phyloP scores from a whole-genome alignment of 179 eudicot species.

The Silene coronaria region DNA sequence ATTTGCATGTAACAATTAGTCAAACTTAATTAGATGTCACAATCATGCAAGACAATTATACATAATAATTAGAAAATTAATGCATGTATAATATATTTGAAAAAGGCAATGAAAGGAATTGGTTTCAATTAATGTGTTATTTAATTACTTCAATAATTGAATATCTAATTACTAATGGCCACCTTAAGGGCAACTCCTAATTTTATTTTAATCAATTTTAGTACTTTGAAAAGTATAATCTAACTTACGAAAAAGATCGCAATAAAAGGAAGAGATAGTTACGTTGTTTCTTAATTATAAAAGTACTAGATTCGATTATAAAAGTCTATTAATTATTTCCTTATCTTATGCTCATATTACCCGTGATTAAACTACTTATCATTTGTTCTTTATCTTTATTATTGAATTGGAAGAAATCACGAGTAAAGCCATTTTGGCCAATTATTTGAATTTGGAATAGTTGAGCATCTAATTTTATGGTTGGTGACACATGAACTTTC shows the following conservation, averaged over 20 bases:
- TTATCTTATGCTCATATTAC: conserved; percentile 1
- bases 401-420: background rate
- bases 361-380: background rate
- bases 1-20: background rate
- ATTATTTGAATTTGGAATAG: background rate
- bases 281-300: background rate
- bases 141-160: conserved; percentile 8
- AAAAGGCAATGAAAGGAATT: background rate
- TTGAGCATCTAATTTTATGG: background rate
- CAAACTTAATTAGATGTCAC: background rate
- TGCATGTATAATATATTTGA: background rate
- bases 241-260: background rate
- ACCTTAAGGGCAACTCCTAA: background rate
- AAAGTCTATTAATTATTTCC: too few relatives aligned
- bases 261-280: background rate
- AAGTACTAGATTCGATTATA: too few relatives aligned
- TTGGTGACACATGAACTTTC: background rate
- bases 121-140: background rate
- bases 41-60: background rate
- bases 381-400: background rate
- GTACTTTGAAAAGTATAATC: background rate
- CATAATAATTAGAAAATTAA: too few relatives aligned
- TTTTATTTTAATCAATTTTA: background rate
- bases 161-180: background rate
- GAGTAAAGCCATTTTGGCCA: background rate